Base-by-base conservation (phyloP, 2,329 filamentous ascomycete genomes). In the Periconia sp. region DNA sequence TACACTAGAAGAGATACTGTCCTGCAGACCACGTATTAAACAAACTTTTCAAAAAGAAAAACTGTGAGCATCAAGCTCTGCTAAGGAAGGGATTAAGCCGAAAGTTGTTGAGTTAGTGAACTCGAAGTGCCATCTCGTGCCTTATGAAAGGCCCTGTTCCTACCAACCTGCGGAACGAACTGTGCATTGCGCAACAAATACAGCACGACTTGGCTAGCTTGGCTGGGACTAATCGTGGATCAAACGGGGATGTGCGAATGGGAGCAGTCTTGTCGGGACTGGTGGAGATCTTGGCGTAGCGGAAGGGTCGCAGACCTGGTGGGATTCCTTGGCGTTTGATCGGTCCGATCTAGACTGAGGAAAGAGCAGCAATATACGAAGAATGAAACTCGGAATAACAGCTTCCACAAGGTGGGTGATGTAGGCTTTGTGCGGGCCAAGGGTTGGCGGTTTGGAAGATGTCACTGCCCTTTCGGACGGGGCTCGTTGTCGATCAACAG, bases 281-380 rank as follows among this genome's bases (percentile, higher is more conserved):
- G 36, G 52, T 46, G 48, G 40, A 39, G 38, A 25, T 19, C 33
- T 50, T 49, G 43, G 42, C 26, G 52, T 52, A 38, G 49, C 52
- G 52, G 44, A 56, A 43, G 4, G 28, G 51, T 54, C 40, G 30
- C 47, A 54, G 47, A 24, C 30, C 36, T 23, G 19, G 44, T 15
- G 29, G 37, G 24, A 28, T 34, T 11, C n/a, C 51, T 54, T 54
- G 51, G 51, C 51, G 48, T 54, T 51, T 54, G 41, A 51, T 42
- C 40, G 34, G 26, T 17, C 40, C 34, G 37, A 25, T 37, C 21
- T 7, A 32, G 22, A 26, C 17, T 9, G 28, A 29, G 34, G 15
- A 36, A 34, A n/a, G 26, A 26, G 32, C 25, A 33, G 16, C 13
- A 26, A 24, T 19, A 25, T 18, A 19, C 15, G 38, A 22, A 11